These are phyloP conservation scores for Tetrahymena borealis DNA, from an alignment of 73 alveolate species.

Conservation along the genomic window DNA sequence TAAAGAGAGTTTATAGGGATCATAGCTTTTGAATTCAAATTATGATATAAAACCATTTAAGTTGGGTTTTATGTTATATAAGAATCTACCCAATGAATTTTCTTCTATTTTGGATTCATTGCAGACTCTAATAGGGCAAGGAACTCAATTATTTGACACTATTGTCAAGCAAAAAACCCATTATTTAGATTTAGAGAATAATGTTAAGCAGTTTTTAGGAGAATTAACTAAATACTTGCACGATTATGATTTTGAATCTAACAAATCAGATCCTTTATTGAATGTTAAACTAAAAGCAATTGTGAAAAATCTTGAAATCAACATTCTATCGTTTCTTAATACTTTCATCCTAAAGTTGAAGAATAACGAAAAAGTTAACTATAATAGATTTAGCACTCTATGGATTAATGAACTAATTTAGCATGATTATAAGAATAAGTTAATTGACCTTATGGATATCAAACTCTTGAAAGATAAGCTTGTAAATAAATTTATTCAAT, in stretches of 20 bases:
- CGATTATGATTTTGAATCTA: background rate
- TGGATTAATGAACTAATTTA: background rate
- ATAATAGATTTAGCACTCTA: background rate
- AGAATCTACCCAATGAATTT: background rate
- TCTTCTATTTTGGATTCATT: background rate
- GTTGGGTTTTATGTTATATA: background rate
- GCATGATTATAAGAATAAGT: background rate
- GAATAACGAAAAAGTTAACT: background rate
- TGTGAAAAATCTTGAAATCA: background rate
- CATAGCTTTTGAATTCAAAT: background rate
- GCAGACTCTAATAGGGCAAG: background rate
- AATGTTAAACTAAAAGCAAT: background rate
- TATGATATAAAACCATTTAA: background rate
- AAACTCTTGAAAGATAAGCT: background rate
- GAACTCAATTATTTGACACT: background rate
- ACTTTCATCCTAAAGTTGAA: background rate
- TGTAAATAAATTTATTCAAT: background rate
- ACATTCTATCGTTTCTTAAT: background rate
- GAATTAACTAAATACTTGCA: background rate
- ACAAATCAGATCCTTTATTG: background rate
- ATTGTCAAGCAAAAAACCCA: background rate
- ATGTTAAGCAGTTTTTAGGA: background rate
- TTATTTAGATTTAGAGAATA: background rate
- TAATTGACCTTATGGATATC: background rate
- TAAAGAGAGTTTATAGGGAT: background rate